A percentile compares a stretch with the other conserved stretches of the same genome.
These are phyloP conservation scores for Rhynchospora breviuscula DNA, from an alignment of 176 grass and related monocot species.

Conservation along the genomic window DNA sequence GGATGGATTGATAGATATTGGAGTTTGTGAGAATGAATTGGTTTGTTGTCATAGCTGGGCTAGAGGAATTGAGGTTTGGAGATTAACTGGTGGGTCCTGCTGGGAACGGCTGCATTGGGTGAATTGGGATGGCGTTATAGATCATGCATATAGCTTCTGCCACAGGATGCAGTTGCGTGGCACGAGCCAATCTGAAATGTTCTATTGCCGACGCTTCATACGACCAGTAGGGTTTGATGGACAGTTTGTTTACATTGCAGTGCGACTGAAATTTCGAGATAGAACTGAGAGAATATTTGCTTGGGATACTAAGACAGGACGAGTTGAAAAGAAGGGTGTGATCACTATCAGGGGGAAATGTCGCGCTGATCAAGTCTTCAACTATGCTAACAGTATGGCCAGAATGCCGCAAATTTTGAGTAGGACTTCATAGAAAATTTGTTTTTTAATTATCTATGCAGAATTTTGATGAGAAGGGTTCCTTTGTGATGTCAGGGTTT, in stretches of 20 bases:
- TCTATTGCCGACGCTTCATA: not conserved
- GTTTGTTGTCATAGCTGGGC: not conserved
- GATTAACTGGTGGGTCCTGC: not conserved
- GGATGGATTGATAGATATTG: not conserved
- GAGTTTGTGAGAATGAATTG: not conserved
- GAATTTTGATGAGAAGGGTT: no score
- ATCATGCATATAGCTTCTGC: not conserved
- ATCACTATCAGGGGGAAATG: not conserved
- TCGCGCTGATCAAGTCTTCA: not conserved
- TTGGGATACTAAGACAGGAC: not conserved
- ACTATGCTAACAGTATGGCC: constrained; percentile 1
- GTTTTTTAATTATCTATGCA: no score
- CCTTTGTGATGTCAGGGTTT: no score
- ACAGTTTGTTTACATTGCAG: not conserved
- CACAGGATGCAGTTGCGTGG: not conserved
- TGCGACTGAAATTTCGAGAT: no score
- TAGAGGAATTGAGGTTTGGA: not conserved
- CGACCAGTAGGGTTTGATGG: not conserved
- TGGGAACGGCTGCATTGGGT: not conserved
- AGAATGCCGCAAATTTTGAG: not conserved
- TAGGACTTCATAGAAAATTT: not conserved
- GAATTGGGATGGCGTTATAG: not conserved
- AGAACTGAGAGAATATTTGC: not conserved
- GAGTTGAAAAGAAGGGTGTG: not conserved
- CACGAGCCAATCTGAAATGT: not conserved